phyloP scores from a whole-genome alignment of 768 basidiomycete species.

The Trametes cubensis region DNA sequence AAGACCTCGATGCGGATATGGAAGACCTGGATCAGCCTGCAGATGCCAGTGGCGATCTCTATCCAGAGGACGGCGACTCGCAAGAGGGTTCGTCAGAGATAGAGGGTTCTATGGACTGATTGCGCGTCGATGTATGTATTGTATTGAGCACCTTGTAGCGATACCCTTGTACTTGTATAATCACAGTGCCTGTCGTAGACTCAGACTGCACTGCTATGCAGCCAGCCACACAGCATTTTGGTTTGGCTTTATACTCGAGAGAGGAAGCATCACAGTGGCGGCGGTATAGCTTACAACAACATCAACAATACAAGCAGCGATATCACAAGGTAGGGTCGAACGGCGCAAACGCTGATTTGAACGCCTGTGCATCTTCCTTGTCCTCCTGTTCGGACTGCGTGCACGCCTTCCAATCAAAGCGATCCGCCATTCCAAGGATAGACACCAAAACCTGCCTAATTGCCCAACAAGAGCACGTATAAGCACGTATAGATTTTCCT shows the following conservation, averaged over 20 bases:
- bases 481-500: not conserved
- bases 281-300: not conserved
- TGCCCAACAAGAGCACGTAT: not conserved
- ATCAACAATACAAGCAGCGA: not conserved
- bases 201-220: too few species aligned
- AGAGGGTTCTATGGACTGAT: conserved; percentile 4
- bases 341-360: conserved; percentile 80
- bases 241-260: too few species aligned
- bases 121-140: not conserved
- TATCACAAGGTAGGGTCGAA: conserved; percentile 58
- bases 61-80: conserved; percentile 46
- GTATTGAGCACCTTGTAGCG: not conserved
- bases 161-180: not conserved
- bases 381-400: conserved; percentile 83
- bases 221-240: too few species aligned
- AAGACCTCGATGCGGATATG: conserved; percentile 67
- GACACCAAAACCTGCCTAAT: conserved; percentile 78
- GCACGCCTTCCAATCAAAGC: conserved; percentile 93
- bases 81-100: conserved; percentile 13
- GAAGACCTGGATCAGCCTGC: conserved; percentile 52
- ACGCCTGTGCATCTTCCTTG: conserved; percentile 75
- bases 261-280: not conserved
- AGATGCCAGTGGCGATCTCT: conserved; percentile 42
- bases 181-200: not conserved
- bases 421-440: conserved; percentile 72